A percentile compares a stretch with the other conserved stretches of the same genome.
Evolutionary conservation across 768 basidiomycete genomes (phyloP).

Genomic region (Pleurotus pulmonarius): DNA sequence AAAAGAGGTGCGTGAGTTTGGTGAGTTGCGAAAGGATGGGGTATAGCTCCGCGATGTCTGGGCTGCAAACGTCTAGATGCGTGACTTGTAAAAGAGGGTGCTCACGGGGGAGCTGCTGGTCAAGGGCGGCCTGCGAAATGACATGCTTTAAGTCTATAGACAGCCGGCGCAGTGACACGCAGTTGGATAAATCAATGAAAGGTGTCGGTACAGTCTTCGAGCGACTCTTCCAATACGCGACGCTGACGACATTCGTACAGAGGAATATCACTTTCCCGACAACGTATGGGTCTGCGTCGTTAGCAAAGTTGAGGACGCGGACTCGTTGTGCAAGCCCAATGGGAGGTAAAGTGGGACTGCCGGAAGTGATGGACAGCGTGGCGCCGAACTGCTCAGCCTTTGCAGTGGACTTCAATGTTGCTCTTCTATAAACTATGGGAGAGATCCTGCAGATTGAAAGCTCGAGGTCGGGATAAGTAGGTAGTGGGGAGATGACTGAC

Average conservation of each 20-base stretch:
- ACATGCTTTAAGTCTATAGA: background rate
- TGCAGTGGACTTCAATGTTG: background rate
- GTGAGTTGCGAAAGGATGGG: background rate
- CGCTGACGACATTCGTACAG: background rate
- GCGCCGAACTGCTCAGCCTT: background rate
- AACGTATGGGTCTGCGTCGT: background rate
- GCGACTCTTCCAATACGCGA: background rate
- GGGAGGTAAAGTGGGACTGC: background rate
- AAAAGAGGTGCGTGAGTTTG: constrained; percentile 2
- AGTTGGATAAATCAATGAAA: background rate
- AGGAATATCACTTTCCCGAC: background rate
- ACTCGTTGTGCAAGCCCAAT: background rate
- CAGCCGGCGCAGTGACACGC: background rate
- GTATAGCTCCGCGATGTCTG: background rate
- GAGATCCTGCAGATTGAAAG: background rate
- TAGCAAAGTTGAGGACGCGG: background rate
- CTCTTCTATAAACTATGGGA: background rate
- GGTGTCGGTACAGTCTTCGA: background rate
- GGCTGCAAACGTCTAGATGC: constrained; percentile 1
- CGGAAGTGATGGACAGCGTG: background rate
- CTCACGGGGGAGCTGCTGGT: background rate
- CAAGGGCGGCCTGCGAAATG: background rate
- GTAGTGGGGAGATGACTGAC: background rate
- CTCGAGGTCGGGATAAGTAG: background rate
- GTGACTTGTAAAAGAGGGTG: constrained; percentile 1